A percentile compares a stretch with the other conserved stretches of the same genome.
Conservation (phyloP, 1,139 yeast genomes). For the Komagataea norvegica region DNA sequence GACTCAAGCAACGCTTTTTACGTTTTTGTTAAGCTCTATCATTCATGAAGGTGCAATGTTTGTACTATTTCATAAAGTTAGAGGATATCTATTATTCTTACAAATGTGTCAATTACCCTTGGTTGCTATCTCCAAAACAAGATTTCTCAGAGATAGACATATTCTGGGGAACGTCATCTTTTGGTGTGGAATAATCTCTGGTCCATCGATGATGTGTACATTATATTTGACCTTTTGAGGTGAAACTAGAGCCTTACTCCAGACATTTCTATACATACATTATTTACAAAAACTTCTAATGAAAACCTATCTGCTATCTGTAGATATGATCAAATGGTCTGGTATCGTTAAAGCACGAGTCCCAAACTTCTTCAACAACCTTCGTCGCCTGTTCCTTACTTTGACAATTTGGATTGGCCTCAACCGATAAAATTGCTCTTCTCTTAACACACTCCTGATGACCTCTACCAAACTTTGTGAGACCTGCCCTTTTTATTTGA, state of each 20-base stretch:
- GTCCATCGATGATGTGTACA: slow-evolving; percentile 87
- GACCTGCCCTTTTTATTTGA: slow-evolving; percentile 67
- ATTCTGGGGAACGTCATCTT: slow-evolving; percentile 77
- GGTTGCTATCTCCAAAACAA: slow-evolving; percentile 48
- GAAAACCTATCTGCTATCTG: slow-evolving; percentile 33
- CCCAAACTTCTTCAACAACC: slow-evolving; percentile 85
- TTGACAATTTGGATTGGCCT: slow-evolving; percentile 80
- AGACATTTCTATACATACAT: background rate
- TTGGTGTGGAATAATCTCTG: slow-evolving; percentile 89
- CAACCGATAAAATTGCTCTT: slow-evolving; percentile 79
- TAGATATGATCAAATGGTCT: slow-evolving; percentile 93
- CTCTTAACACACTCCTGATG: slow-evolving; percentile 89
- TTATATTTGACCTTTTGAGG: slow-evolving; percentile 68
- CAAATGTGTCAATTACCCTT: slow-evolving; percentile 78
- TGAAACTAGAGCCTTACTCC: background rate
- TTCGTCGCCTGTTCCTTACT: slow-evolving; percentile 68
- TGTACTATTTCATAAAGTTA: slow-evolving; percentile 69
- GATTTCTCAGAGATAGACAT: slow-evolving; percentile 47
- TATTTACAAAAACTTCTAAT: slow-evolving; percentile 37
- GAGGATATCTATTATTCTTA: slow-evolving; percentile 73
- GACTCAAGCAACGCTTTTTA: slow-evolving; percentile 64
- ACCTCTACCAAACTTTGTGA: slow-evolving; percentile 65
- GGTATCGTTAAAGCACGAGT: slow-evolving; percentile 89
- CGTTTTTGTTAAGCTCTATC: slow-evolving; percentile 75
- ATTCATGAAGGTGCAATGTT: slow-evolving; percentile 93